Evolutionary conservation across 2,329 filamentous ascomycete genomes (phyloP).

Genomic region (Ceratocystis papillata): DNA sequence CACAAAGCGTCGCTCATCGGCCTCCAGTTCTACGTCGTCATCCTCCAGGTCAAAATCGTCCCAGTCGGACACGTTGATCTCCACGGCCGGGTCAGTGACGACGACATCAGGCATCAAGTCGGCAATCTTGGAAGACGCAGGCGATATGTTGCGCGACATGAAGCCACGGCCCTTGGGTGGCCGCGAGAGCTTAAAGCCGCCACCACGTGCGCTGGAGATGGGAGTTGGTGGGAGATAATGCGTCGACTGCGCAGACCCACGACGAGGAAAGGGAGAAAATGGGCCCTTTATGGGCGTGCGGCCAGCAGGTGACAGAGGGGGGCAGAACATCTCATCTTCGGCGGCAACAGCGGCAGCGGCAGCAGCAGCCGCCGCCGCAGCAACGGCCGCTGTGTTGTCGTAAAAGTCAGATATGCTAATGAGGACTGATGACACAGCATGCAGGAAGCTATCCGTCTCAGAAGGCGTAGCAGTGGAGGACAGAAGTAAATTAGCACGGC

Average conservation of each 20-base stretch:
- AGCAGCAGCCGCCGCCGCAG: background rate
- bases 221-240: constrained; percentile 16
- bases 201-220: constrained; percentile 11
- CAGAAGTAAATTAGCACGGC: constrained; percentile 47
- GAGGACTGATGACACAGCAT: constrained; percentile 42
- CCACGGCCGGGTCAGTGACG: constrained; percentile 7
- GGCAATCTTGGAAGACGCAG: constrained; percentile 10
- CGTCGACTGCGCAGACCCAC: constrained; percentile 19
- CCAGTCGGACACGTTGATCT: constrained; percentile 22
- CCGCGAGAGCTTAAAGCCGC: constrained; percentile 21
- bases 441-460: constrained; percentile 46
- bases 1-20: constrained; percentile 44
- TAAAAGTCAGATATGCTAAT: constrained; percentile 33
- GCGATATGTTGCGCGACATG: constrained; percentile 21
- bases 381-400: background rate
- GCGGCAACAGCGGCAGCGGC: background rate
- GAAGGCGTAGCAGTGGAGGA: constrained; percentile 43
- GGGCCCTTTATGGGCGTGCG: constrained; percentile 30
- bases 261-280: constrained; percentile 30
- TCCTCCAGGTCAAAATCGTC: constrained; percentile 20
- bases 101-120: background rate
- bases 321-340: constrained; percentile 14
- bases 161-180: constrained; percentile 21
- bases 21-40: constrained; percentile 29
- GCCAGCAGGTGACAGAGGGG: constrained; percentile 24